These are phyloP conservation scores for Pyropia haitanensis DNA, from an alignment of 23 red algal genomes.

Conservation along the genomic window DNA sequence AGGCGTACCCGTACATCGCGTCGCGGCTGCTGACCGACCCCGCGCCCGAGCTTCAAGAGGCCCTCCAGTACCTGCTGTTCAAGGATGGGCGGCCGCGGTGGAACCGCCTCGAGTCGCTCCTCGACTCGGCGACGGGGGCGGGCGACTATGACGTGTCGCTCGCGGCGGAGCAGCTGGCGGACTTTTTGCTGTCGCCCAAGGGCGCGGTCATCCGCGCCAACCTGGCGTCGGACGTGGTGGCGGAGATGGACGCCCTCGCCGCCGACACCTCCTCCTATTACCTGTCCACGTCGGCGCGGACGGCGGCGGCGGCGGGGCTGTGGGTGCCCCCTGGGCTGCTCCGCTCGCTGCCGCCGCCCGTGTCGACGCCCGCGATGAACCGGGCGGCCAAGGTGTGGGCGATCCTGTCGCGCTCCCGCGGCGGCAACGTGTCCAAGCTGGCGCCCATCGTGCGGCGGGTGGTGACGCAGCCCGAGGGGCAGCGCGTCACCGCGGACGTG, in stretches of 20 bases:
- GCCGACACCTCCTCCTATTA: slow-evolving; percentile 63
- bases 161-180: slow-evolving; percentile 56
- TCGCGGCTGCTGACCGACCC: slow-evolving; percentile 88
- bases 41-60: slow-evolving; percentile 84
- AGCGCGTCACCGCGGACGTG: slow-evolving; percentile 46
- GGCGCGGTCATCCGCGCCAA: slow-evolving; percentile 58
- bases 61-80: slow-evolving; percentile 81
- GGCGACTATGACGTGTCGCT: slow-evolving; percentile 80
- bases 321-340: slow-evolving; percentile 19
- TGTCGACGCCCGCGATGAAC: slow-evolving; percentile 24
- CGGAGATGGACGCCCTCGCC: slow-evolving; percentile 67
- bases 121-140: slow-evolving; percentile 73
- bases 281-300: slow-evolving; percentile 15
- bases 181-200: slow-evolving; percentile 65
- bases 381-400: slow-evolving; percentile 14
- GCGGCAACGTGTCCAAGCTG: slow-evolving; percentile 36
- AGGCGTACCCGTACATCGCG: slow-evolving; percentile 97
- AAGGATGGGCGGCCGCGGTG: slow-evolving; percentile 66
- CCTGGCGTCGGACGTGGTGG: slow-evolving; percentile 70
- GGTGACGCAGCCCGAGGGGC: slow-evolving; percentile 43
- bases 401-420: slow-evolving; percentile 27
- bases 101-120: slow-evolving; percentile 80
- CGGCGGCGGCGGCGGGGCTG: slow-evolving; percentile 33
- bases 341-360: slow-evolving; percentile 21
- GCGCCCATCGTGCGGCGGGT: slow-evolving; percentile 30